A percentile compares a stretch with the other conserved stretches of the same genome.
These are phyloP conservation scores for Eragrostis nindensis DNA, from an alignment of 176 grass and related monocot genomes.

Conservation along the genomic window DNA sequence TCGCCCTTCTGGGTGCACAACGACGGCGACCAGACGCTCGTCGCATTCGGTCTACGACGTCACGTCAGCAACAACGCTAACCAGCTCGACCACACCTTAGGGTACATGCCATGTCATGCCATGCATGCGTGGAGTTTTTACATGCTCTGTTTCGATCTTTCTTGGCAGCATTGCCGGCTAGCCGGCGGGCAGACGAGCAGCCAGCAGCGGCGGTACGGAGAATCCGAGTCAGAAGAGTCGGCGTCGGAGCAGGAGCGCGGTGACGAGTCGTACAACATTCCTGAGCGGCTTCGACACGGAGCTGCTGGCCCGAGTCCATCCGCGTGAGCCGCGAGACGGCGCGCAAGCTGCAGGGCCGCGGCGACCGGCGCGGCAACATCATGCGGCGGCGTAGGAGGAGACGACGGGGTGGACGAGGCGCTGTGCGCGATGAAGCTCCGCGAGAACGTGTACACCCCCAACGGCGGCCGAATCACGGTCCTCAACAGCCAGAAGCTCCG, in stretches of 20 bases:
- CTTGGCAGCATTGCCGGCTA: conserved; percentile 42
- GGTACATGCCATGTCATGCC: too few relatives aligned
- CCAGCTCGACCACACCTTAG: conserved; percentile 48
- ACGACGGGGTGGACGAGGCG: conserved; percentile 44
- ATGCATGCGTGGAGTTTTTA: too few relatives aligned
- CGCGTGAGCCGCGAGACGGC: conserved; percentile 42
- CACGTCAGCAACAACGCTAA: conserved; percentile 46
- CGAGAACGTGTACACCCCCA: conserved; percentile 56
- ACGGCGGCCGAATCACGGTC: conserved; percentile 35
- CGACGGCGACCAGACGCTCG: conserved; percentile 38
- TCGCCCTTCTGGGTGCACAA: conserved; percentile 54
- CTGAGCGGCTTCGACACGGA: too few relatives aligned
- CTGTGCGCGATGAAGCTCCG: conserved; percentile 49
- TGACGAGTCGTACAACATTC: conserved; percentile 28
- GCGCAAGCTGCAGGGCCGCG: conserved; percentile 36
- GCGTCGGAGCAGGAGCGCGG: neutral
- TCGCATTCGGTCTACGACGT: conserved; percentile 42
- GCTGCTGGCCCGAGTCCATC: conserved; percentile 45
- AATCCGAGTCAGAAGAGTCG: neutral
- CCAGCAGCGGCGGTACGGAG: neutral
- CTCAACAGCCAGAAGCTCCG: conserved; percentile 64
- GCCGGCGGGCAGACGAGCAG: conserved; percentile 37
- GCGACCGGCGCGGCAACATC: conserved; percentile 42
- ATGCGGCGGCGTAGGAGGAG: conserved; percentile 28
- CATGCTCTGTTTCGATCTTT: neutral